Evolutionary conservation across 83 land plant species (phyloP), one percentile per base, ranked within the genome.

Genomic region (Picea abies): DNA sequence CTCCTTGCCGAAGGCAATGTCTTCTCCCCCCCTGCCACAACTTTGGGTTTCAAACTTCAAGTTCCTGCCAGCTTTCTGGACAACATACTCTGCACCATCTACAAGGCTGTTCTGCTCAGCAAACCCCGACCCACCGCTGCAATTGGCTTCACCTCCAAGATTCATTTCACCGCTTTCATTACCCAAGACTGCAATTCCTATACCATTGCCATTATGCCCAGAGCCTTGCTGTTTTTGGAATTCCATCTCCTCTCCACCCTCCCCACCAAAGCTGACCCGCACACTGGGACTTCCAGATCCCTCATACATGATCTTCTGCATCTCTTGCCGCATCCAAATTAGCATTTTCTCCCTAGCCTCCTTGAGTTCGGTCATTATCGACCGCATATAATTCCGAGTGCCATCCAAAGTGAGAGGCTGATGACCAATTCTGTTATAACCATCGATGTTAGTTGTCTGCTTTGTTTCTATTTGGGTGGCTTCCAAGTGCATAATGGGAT

Each of bases 221-320:
- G 76, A 72, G 52, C 56, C 76, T 7, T 72, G 56, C 12, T 72
- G 76, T 20, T 72, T 22, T 72, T 72, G 25, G 44, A 72, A 72
- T 72, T 41, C 76, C 76, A 72, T 72, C 7, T 70, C 44, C 4
- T 41, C 47, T 70, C 44, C 75, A 32, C 9, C 44, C 49, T 72
- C 12, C 56, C 76, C 76, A 41, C 76, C 56, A 72, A 19, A 17
- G 10, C 76, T 10, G 44, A 20, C 44, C 76, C 56, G 23, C 76
- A 19, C 52, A 72, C 9, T 10, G 41, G 47, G n/a, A 17, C 77
- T 19, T 41, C 77, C 23, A 73, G 26, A 73, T 39, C 77, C 77
- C 52, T 20, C 77, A 44, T 44, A 20, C 77, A 73, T 73, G 77
- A 73, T 73, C 77, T 73, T 73, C 58, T 73, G 77, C 58, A 73